Base-by-base conservation (phyloP, 2,329 filamentous ascomycete genomes). In the Calonectria pauciramosa region DNA sequence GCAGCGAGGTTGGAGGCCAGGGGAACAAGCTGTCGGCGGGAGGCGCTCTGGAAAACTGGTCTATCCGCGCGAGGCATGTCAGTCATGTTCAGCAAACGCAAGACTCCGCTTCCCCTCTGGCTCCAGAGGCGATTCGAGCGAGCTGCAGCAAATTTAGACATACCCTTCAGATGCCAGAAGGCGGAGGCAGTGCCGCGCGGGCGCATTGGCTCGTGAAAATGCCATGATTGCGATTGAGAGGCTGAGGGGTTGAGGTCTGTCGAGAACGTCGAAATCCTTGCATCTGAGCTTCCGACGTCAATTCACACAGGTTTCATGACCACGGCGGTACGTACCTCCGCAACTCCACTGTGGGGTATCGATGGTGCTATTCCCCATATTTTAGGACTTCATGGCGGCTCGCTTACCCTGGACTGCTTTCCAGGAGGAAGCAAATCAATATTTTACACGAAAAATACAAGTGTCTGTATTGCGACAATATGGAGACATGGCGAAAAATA, bases 281-380 rank as follows among this genome's bases (percentile, higher is more conserved):
- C 76, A 66, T n/a, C 28, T 66, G 66, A 74, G 71, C 72, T 75
- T 75, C 60, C 75, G 74, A 81, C 78, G 77, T 81, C 79, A 79
- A 80, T 78, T 79, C 68, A 72, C 56, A 26, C 49, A 49, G 38
- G 69, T 56, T 72, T 70, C 71, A 56, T 23, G 52, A 18, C 63
- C 51, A 26, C 30, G 4, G 30, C 11, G 49, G 41, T 70, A 73
- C 71, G 67, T 67, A 73, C 71, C 60, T n/a, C 56, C 13, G 18
- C 20, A 26, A 30, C 60, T 65, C 56, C 56, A 41, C 56, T 63
- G 56, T 63, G 56, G 56, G 56, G 56, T 63, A 41, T 30, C 85
- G 85, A 84, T 84, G 83, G 84, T 82, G 82, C 34, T 63, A 63
- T 38, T 63, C 34, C n/a, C 56, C 56, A 63, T 26, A 63, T 16